Conservation (phyloP, 2,329 filamentous ascomycete genomes). For the Gyromitra esculenta region DNA sequence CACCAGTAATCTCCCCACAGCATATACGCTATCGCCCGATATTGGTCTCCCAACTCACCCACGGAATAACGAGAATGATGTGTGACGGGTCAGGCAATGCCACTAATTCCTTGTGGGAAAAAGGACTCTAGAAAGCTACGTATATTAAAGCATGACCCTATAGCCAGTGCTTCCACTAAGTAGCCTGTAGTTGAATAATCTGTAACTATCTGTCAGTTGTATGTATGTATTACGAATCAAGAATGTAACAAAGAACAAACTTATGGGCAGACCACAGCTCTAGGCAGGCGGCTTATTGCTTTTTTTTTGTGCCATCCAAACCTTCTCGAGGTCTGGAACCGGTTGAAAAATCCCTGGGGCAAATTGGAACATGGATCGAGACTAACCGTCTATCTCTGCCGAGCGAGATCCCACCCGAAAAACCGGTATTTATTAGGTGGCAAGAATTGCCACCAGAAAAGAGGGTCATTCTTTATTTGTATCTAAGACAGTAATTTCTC, state of each 20-base stretch:
- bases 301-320: background rate
- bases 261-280: no score
- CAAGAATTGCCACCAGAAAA: slow-evolving; percentile 24
- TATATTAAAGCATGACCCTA: background rate
- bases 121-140: background rate
- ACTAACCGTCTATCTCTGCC: slow-evolving; percentile 26
- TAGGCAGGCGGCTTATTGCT: background rate
- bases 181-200: no score
- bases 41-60: slow-evolving; percentile 11
- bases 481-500: slow-evolving; percentile 40
- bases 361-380: slow-evolving; percentile 18
- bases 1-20: slow-evolving; percentile 47
- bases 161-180: no score
- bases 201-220: no score
- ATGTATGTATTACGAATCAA: background rate
- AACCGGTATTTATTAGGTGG: slow-evolving; percentile 29
- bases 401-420: slow-evolving; percentile 39
- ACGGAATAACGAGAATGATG: background rate
- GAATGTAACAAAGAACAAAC: no score
- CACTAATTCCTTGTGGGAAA: background rate
- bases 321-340: background rate
- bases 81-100: background rate
- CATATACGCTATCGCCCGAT: slow-evolving; percentile 40
- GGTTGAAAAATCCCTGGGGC: background rate
- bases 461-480: slow-evolving; percentile 7